A percentile compares a stretch with the other conserved stretches of the same genome.
Conservation (phyloP, 805 yeast genomes). For the Sugiyamaella chiloensis region DNA sequence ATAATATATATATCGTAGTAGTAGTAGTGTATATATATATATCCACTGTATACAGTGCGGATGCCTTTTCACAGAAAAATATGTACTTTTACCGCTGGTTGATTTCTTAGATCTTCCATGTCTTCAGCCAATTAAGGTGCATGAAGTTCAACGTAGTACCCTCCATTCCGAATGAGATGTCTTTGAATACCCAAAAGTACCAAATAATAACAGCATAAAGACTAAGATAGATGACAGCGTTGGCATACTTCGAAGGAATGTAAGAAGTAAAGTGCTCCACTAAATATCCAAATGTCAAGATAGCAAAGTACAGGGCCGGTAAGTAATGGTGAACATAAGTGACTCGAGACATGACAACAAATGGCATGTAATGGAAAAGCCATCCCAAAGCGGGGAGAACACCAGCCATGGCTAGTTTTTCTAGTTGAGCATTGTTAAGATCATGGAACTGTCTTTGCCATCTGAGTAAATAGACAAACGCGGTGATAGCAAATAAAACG, state of each 20-base stretch:
- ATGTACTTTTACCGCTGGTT: too few species aligned
- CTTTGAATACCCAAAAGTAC: slow-evolving; percentile 57
- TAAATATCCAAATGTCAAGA: slow-evolving; percentile 65
- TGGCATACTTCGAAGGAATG: slow-evolving; percentile 30
- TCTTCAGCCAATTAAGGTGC: slow-evolving; percentile 50
- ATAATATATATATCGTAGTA: too few species aligned
- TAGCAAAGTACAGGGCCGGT: slow-evolving; percentile 93
- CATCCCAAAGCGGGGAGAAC: slow-evolving; percentile 85
- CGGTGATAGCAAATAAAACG: slow-evolving; percentile 38
- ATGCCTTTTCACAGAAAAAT: too few species aligned
- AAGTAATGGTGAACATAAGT: slow-evolving; percentile 95
- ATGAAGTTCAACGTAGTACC: slow-evolving; percentile 48
- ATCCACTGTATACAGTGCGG: too few species aligned
- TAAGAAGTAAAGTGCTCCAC: slow-evolving; percentile 46
- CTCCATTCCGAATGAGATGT: slow-evolving; percentile 78
- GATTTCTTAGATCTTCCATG: slow-evolving; percentile 49
- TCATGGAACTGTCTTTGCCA: slow-evolving; percentile 71
- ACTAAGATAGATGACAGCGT: slow-evolving; percentile 38
- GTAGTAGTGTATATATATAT: too few species aligned
- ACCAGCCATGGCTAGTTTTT: slow-evolving; percentile 58
- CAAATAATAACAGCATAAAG: slow-evolving; percentile 54
- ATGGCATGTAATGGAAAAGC: slow-evolving; percentile 85
- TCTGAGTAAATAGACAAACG: slow-evolving; percentile 39
- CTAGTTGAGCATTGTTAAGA: slow-evolving; percentile 43
- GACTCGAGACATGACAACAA: slow-evolving; percentile 91